These are phyloP conservation scores for Agroathelia rolfsii DNA, from an alignment of 1,284 basidiomycete species.

Conservation along the genomic window DNA sequence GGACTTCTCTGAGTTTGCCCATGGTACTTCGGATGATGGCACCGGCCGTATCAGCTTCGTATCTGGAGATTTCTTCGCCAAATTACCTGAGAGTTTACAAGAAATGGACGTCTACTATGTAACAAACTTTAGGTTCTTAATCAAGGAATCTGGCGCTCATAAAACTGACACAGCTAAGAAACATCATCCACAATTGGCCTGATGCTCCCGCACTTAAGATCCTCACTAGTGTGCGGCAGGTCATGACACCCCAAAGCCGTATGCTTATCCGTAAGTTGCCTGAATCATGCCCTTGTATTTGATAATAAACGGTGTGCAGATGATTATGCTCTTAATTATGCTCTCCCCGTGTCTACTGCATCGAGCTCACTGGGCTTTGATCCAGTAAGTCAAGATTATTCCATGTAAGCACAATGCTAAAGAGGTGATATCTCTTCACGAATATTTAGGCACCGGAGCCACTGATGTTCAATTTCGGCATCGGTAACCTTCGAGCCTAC, in stretches of 20 bases:
- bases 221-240: constrained; percentile 1
- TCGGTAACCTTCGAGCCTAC: constrained; percentile 16
- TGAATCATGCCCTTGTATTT: too few relatives aligned
- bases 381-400: too few relatives aligned
- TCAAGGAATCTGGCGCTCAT: neutral
- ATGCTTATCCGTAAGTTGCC: constrained; percentile 9
- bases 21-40: neutral
- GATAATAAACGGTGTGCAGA: too few relatives aligned
- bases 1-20: neutral
- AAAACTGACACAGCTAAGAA: constrained; percentile 1
- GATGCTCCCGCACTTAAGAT: neutral
- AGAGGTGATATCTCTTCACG: too few relatives aligned
- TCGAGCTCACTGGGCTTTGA: too few relatives aligned
- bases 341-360: too few relatives aligned
- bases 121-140: constrained; percentile 1
- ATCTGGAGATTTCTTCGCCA: constrained; percentile 4
- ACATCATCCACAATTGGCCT: constrained; percentile 2
- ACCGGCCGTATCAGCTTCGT: constrained; percentile 3
- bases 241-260: constrained; percentile 2
- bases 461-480: constrained; percentile 20
- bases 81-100: constrained; percentile 4
- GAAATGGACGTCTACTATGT: constrained; percentile 9
- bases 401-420: too few relatives aligned
- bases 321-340: too few relatives aligned
- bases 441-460: constrained; percentile 16